Conservation (phyloP, 2,329 filamentous ascomycete genomes). For the Chrysoporthe deuterocubensis region DNA sequence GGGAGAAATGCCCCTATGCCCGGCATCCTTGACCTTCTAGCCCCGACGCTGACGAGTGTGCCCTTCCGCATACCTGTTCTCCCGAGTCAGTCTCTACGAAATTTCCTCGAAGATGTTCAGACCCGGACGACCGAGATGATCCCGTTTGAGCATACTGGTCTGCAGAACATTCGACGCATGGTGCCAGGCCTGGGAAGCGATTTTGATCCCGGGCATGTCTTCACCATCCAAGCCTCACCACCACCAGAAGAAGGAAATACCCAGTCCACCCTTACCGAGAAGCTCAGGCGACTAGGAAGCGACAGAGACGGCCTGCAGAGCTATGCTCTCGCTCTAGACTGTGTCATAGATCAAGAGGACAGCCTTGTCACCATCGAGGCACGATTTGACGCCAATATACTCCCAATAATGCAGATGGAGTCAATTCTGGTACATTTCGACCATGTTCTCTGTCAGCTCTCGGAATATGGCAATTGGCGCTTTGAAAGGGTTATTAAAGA, state of each 20-base stretch:
- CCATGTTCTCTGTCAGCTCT: neutral
- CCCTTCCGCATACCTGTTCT: neutral
- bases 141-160: conserved; percentile 64
- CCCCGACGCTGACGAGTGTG: neutral
- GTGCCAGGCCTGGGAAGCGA: neutral
- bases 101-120: neutral
- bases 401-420: neutral
- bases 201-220: neutral
- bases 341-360: neutral
- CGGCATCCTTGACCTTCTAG: neutral
- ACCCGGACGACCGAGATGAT: conserved; percentile 42
- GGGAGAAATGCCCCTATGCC: neutral
- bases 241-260: neutral
- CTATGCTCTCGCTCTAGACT: neutral
- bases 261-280: neutral
- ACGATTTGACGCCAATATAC: neutral
- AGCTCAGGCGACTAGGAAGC: neutral
- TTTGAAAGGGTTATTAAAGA: neutral
- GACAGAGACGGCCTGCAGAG: neutral
- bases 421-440: neutral
- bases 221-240: neutral
- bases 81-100: neutral
- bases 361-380: neutral
- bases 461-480: neutral
- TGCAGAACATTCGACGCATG: conserved; percentile 53